Evolutionary conservation across 2,329 filamentous ascomycete species (phyloP).

Genomic region (Neonectria faginata): DNA sequence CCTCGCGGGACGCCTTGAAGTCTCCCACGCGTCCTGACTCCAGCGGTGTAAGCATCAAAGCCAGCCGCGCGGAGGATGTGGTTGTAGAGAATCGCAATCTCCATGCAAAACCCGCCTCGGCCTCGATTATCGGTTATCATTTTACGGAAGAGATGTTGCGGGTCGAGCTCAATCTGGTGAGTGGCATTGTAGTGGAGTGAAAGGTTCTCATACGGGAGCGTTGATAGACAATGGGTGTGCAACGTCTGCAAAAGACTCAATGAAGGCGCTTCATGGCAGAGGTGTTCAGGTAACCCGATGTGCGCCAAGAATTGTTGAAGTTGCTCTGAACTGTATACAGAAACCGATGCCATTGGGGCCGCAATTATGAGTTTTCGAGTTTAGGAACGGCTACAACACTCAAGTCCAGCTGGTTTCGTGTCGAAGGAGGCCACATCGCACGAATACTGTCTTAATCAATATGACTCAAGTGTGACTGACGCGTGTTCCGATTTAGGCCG

Average conservation of each 20-base stretch:
- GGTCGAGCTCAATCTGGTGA: conserved; percentile 57
- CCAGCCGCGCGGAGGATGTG: conserved; percentile 62
- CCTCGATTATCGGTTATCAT: conserved; percentile 56
- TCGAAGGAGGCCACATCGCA: not conserved
- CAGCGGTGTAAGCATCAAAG: conserved; percentile 66
- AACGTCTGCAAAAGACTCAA: conserved; percentile 33
- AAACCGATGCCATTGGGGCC: conserved; percentile 28
- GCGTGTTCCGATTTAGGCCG: conserved; percentile 10
- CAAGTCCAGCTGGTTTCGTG: not conserved
- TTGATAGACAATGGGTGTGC: conserved; percentile 40
- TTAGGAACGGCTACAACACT: not conserved
- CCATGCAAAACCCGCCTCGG: conserved; percentile 72
- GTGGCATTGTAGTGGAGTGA: conserved; percentile 62
- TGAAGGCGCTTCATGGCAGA: conserved; percentile 24
- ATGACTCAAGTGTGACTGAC: conserved; percentile 28
- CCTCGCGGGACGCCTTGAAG: conserved; percentile 54
- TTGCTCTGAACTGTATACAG: conserved; percentile 33
- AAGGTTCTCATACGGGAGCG: conserved; percentile 68
- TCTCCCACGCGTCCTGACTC: conserved; percentile 61
- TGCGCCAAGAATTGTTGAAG: conserved; percentile 31
- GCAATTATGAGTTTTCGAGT: not conserved
- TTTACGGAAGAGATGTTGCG: conserved; percentile 61
- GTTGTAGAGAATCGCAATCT: conserved; percentile 67
- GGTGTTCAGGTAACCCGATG: conserved; percentile 23
- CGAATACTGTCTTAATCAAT: not conserved